phyloP scores from a whole-genome alignment of 768 basidiomycete species.

The Rhizopogon roseolus region DNA sequence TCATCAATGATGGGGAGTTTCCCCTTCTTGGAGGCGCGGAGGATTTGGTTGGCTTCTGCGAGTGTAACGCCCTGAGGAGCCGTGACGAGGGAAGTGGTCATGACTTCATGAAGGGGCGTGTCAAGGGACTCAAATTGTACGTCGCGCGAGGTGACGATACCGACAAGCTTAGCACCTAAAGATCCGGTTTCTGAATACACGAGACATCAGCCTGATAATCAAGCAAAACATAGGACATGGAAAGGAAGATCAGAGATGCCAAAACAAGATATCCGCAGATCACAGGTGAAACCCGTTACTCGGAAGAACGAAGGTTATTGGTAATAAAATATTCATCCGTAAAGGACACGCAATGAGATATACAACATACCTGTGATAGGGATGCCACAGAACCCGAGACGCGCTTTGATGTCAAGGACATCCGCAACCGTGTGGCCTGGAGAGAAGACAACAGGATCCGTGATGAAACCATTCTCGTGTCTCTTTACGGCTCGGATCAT shows the following conservation, averaged over 20 bases:
- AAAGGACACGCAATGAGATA: conserved; percentile 4
- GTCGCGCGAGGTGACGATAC: conserved; percentile 95
- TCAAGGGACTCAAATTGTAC: conserved; percentile 81
- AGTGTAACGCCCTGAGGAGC: conserved; percentile 88
- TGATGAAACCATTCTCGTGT: conserved; percentile 98
- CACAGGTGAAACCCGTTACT: conserved; percentile 70
- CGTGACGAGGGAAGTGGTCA: conserved; percentile 87
- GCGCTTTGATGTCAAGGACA: conserved; percentile 88
- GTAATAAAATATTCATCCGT: conserved; percentile 44
- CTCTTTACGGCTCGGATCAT: conserved; percentile 98
- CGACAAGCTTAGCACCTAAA: conserved; percentile 88
- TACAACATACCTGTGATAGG: conserved; percentile 88
- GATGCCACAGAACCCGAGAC: conserved; percentile 92
- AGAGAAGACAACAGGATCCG: conserved; percentile 86
- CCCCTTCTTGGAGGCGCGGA: conserved; percentile 95
- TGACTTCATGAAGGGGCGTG: conserved; percentile 71
- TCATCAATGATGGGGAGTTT: conserved; percentile 85
- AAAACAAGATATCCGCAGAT: conserved; percentile 54
- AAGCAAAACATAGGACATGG: conserved; percentile 1
- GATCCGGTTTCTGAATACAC: conserved; percentile 67
- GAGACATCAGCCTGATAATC: conserved; percentile 13
- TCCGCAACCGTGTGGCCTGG: conserved; percentile 78
- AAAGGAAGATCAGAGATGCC: conserved; percentile 13
- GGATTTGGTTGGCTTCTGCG: conserved; percentile 85
- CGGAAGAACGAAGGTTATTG: conserved; percentile 89